These are phyloP conservation scores for Austroboletus eburneus DNA, from an alignment of 768 basidiomycete species.

Conservation along the genomic window DNA sequence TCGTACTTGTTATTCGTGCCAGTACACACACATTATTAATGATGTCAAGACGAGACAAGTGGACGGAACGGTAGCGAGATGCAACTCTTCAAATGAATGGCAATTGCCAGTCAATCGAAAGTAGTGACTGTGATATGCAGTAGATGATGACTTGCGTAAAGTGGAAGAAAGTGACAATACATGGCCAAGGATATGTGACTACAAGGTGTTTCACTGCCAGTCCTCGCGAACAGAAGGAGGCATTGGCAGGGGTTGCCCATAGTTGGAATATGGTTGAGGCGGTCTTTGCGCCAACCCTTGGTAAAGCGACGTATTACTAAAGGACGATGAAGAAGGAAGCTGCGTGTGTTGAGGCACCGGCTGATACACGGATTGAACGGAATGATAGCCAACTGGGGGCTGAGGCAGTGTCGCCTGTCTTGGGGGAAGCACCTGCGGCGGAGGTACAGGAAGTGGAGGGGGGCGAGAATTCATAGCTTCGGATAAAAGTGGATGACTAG, in stretches of 20 bases:
- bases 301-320: constrained; percentile 31
- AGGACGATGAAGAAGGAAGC: constrained; percentile 23
- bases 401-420: constrained; percentile 50
- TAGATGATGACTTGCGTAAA: constrained; percentile 10
- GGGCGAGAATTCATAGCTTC: constrained; percentile 16
- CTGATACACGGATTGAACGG: constrained; percentile 38
- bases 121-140: constrained; percentile 9
- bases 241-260: constrained; percentile 29
- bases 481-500: constrained; percentile 22
- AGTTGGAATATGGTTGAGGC: constrained; percentile 29
- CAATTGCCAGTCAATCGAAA: background rate
- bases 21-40: constrained; percentile 9
- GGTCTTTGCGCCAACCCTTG: constrained; percentile 41
- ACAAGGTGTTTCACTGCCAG: constrained; percentile 23
- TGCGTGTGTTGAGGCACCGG: constrained; percentile 28
- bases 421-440: constrained; percentile 27
- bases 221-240: constrained; percentile 21
- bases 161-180: constrained; percentile 11
- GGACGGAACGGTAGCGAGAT: too few relatives aligned
- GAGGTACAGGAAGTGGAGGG: constrained; percentile 27
- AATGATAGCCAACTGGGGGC: constrained; percentile 42
- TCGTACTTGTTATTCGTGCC: constrained; percentile 7
- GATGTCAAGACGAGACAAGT: constrained; percentile 1
- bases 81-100: constrained; percentile 17
- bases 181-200: constrained; percentile 12